Conservation (phyloP, 2,329 filamentous ascomycete genomes). For the Botrytis fabae region DNA sequence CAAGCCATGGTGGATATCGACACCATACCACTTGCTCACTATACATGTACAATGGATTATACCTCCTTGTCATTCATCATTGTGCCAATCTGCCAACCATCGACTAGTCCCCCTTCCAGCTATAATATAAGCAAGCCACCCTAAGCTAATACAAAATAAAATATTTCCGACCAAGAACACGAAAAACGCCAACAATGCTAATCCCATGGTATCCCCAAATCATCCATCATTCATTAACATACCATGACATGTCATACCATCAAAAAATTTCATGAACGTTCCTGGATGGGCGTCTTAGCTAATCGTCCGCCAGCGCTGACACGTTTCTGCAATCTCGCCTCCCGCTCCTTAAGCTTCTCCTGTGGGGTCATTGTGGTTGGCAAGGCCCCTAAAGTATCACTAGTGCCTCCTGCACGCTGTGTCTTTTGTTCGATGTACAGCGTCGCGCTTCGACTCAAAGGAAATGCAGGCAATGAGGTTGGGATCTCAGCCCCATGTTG, state of each 20-base stretch:
- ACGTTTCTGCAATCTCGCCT: slow-evolving; percentile 72
- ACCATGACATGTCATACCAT: slow-evolving; percentile 17
- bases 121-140: slow-evolving; percentile 12
- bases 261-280: slow-evolving; percentile 32
- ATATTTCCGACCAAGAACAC: slow-evolving; percentile 2
- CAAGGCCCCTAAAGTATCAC: slow-evolving; percentile 62
- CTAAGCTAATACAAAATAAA: slow-evolving; percentile 22
- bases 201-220: slow-evolving; percentile 40
- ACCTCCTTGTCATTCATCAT: background rate
- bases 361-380: slow-evolving; percentile 50
- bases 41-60: slow-evolving; percentile 1
- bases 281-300: slow-evolving; percentile 45
- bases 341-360: slow-evolving; percentile 63
- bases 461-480: slow-evolving; percentile 71
- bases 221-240: slow-evolving; percentile 36
- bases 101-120: background rate
- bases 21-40: background rate
- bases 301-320: slow-evolving; percentile 76
- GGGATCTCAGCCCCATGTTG: slow-evolving; percentile 95
- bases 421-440: slow-evolving; percentile 81
- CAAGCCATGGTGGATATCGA: background rate
- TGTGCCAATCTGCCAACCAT: slow-evolving; percentile 6
- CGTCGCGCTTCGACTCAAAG: slow-evolving; percentile 76
- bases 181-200: slow-evolving; percentile 39
- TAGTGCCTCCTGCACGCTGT: slow-evolving; percentile 46